Conservation (phyloP, 371 early-diverging fungal genomes). For the Mortierella sp. region DNA sequence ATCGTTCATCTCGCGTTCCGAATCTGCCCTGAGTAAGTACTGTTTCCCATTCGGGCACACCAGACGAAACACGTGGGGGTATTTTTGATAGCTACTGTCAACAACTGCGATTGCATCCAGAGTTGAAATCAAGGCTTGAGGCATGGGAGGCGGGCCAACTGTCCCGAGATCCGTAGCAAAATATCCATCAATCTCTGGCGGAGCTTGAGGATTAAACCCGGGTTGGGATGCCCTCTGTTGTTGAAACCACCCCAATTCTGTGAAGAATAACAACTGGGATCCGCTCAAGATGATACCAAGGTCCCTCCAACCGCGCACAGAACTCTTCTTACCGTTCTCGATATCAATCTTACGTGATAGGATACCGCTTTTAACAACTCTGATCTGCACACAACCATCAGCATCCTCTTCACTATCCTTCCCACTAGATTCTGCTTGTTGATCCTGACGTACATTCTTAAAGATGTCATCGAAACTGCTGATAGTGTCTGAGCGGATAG, state of each 20-base stretch:
- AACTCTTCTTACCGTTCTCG: constrained; percentile 77
- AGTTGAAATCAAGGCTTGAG: constrained; percentile 73
- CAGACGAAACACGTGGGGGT: constrained; percentile 82
- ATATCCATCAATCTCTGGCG: constrained; percentile 46
- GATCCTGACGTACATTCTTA: constrained; percentile 1
- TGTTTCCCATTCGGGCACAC: constrained; percentile 78
- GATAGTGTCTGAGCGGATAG: constrained; percentile 15
- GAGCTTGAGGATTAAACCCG: constrained; percentile 38
- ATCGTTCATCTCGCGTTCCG: constrained; percentile 78
- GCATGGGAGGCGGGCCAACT: constrained; percentile 55
- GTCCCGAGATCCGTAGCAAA: constrained; percentile 32
- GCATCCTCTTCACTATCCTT: constrained; percentile 3
- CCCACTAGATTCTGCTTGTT: constrained; percentile 2
- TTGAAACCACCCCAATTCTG: constrained; percentile 64
- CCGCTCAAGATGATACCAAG: constrained; percentile 83
- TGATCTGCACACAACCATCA: constrained; percentile 65
- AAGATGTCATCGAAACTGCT: neutral
- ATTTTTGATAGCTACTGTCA: constrained; percentile 78
- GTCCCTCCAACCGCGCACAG: constrained; percentile 80
- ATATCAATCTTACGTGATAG: constrained; percentile 81
- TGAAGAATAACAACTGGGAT: constrained; percentile 81
- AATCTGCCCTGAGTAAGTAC: constrained; percentile 74
- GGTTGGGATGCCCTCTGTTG: constrained; percentile 36
- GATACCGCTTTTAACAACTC: constrained; percentile 78
- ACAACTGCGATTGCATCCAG: constrained; percentile 77